Base-by-base conservation (phyloP, 1,284 basidiomycete genomes). In the Meripilus lineatus region DNA sequence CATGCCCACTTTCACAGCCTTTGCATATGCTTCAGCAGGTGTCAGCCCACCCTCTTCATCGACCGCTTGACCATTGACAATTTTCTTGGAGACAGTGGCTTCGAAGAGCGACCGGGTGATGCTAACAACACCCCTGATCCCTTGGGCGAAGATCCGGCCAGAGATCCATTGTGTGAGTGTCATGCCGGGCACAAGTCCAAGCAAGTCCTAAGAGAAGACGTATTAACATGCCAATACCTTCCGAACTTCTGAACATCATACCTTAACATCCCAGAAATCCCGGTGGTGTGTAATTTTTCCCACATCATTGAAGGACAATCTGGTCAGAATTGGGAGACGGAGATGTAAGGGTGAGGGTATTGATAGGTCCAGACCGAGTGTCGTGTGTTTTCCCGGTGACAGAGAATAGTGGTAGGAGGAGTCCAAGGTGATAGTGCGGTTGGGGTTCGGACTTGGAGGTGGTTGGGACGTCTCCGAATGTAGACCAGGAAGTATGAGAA, bases 291-390 rank as follows among this genome's bases (percentile, higher is more conserved):
- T 81, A 42, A 89, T 80, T 43, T 72, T 74, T 10, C 80, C 82
- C 56, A 80, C 79, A 52, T 87, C 85, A 58, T 88, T 88, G 60
- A 89, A 86, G 23, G 74, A 72, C 17, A 88, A 71, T 18, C 79
- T 74, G 6, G 84, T 84, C 43, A 83, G 70, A 37, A 88, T 72
- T 36, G 72, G 82, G 10, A 88, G 71, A 52, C 74, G 69, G 49
- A 84, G 69, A 57, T 86, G 83, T n/a, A 88, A 63, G 1, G 84
- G 84, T 10, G 81, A 84, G 2, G 81, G 80, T 14, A 81, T 50
- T 42, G 73, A 67, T 42, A 80, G 57, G 22, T 71, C 70, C 37
- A 83, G 56, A 15, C 68, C 67, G 13, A 81, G 60, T 17, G 70
- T 53, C 13, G 57, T 42, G 21, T 47, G 46, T 37, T 52, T 43